These are phyloP conservation scores for Euryodendron excelsum DNA, from an alignment of 148 eudicot genomes.

Conservation along the genomic window DNA sequence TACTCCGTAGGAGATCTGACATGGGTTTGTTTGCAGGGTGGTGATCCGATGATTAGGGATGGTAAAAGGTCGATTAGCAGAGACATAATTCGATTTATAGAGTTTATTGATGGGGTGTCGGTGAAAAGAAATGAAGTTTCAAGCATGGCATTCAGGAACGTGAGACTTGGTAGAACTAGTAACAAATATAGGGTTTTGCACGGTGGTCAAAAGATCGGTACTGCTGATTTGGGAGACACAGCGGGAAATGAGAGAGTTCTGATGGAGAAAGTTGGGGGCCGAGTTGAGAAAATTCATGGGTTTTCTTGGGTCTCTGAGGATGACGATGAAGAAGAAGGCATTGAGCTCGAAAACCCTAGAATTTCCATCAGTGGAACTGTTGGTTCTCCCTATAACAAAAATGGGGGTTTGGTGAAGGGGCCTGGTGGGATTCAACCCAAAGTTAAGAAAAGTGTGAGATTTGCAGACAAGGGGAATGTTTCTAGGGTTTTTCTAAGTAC, in stretches of 20 bases:
- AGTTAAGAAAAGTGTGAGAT: constrained; percentile 57
- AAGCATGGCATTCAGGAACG: constrained; percentile 36
- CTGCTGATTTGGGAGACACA: constrained; percentile 14
- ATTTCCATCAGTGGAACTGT: constrained; percentile 18
- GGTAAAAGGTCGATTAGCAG: constrained; percentile 58
- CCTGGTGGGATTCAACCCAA: constrained; percentile 25
- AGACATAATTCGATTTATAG: constrained; percentile 60
- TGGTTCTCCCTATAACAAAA: constrained; percentile 19
- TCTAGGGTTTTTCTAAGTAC: constrained; percentile 27
- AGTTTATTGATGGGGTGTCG: constrained; percentile 49
- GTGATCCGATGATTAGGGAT: constrained; percentile 78
- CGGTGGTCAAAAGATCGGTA: constrained; percentile 14
- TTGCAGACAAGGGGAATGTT: constrained; percentile 57
- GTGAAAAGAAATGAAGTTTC: constrained; percentile 39
- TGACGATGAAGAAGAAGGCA: constrained; percentile 39
- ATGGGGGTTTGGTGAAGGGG: constrained; percentile 28
- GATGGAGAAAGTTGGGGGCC: constrained; percentile 40
- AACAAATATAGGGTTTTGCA: constrained; percentile 32
- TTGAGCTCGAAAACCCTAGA: constrained; percentile 27
- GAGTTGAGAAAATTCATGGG: constrained; percentile 45
- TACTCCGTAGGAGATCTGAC: constrained; percentile 10
- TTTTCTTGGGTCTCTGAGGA: constrained; percentile 37
- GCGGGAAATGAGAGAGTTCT: constrained; percentile 30
- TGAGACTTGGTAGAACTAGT: constrained; percentile 35
- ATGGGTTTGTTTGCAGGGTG: constrained; percentile 54